Evolutionary conservation across 495 filamentous ascomycete genomes (phyloP).

Genomic region (Xylaria longipes): DNA sequence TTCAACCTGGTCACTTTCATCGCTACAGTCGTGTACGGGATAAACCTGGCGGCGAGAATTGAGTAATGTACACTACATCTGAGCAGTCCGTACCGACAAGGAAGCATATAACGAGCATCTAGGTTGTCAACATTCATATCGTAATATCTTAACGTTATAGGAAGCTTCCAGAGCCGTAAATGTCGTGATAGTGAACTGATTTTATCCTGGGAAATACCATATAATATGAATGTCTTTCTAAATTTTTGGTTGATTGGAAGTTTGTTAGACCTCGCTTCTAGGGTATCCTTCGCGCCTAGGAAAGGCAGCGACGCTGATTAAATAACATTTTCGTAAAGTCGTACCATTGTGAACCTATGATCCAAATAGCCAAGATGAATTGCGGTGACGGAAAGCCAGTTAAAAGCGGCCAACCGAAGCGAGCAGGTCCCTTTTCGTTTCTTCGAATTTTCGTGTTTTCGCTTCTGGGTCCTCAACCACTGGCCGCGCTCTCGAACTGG

Average conservation of each 20-base stretch:
- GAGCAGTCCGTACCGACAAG: not conserved
- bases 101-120: not conserved
- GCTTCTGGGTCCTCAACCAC: conserved; percentile 35
- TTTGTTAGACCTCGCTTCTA: not conserved
- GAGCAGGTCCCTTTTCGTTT: conserved; percentile 47
- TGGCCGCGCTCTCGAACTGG: conserved; percentile 20
- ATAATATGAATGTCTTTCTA: not conserved
- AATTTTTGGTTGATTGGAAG: not conserved
- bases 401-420: conserved; percentile 34
- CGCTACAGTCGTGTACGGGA: conserved; percentile 74
- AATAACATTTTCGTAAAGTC: conserved; percentile 12
- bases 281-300: not conserved
- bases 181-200: not conserved
- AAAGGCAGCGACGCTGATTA: not conserved
- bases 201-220: not conserved
- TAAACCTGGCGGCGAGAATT: conserved; percentile 67
- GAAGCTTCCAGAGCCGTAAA: not conserved
- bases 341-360: not conserved
- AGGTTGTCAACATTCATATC: not conserved
- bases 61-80: conserved; percentile 25
- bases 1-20: conserved; percentile 74
- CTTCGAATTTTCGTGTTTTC: conserved; percentile 42
- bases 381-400: not conserved
- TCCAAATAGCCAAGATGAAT: not conserved
- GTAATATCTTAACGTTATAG: not conserved